Conservation (phyloP, 257 asterid species). For the Primulina tabacum region DNA sequence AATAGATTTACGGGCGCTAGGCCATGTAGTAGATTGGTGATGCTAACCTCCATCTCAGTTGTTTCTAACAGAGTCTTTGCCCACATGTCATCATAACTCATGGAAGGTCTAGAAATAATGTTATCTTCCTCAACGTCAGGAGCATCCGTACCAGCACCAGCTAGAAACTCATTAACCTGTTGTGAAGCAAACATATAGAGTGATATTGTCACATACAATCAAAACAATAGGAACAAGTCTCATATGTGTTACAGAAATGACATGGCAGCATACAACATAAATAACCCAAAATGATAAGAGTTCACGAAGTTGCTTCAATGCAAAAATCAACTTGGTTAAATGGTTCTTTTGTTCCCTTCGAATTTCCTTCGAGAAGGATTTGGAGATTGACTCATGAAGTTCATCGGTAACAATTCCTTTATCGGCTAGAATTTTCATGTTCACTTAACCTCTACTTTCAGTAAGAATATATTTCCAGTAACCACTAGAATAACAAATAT, state of each 20-base stretch:
- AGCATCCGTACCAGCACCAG: conserved; percentile 99
- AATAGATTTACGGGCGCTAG: conserved; percentile 21
- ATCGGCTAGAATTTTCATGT: neutral
- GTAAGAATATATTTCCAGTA: neutral
- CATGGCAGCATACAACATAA: neutral
- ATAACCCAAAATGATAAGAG: too few relatives aligned
- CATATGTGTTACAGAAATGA: neutral
- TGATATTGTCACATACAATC: conserved; percentile 10
- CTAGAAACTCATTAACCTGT: conserved; percentile 93
- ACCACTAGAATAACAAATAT: neutral
- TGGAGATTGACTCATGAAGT: neutral
- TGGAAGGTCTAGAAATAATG: conserved; percentile 80
- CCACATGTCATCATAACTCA: conserved; percentile 99
- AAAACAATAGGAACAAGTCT: conserved; percentile 14
- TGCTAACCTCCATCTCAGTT: conserved; percentile 72
- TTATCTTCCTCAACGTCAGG: conserved; percentile 99
- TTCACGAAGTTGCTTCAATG: neutral
- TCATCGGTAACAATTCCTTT: neutral
- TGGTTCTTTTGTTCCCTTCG: too few relatives aligned
- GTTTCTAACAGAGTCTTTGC: conserved; percentile 97
- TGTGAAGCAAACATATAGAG: conserved; percentile 15
- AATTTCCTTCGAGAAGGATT: neutral
- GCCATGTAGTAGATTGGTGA: conserved; percentile 22
- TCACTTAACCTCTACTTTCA: neutral
- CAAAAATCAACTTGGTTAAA: neutral